Evolutionary conservation across 1,139 yeast species (phyloP).

Genomic region (Debaryomyces psychrophilus): DNA sequence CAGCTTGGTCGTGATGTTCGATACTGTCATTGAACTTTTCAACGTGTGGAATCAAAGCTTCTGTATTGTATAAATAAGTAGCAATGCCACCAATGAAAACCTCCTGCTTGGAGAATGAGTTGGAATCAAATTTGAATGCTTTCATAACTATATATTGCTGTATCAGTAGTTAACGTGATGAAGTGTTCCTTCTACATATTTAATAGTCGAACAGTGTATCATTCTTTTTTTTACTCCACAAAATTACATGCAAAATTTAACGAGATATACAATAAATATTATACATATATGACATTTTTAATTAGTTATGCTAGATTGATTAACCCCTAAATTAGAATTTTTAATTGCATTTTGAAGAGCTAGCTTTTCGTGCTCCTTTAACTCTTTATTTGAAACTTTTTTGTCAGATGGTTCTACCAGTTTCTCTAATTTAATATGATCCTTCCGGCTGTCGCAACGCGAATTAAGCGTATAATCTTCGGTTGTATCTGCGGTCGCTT

Average conservation of each 20-base stretch:
- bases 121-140: slow-evolving; percentile 25
- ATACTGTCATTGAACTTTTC: slow-evolving; percentile 17
- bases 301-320: background rate
- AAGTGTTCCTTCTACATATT: too few species aligned
- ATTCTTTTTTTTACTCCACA: slow-evolving; percentile 9
- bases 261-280: slow-evolving; percentile 3
- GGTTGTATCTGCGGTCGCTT: background rate
- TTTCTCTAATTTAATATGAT: slow-evolving; percentile 7
- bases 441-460: background rate
- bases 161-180: background rate
- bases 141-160: slow-evolving; percentile 23
- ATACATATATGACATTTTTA: slow-evolving; percentile 1
- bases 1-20: slow-evolving; percentile 4
- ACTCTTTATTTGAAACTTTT: slow-evolving; percentile 16
- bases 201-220: background rate
- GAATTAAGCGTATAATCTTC: background rate
- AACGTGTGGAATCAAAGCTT: slow-evolving; percentile 30
- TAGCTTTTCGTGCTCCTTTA: slow-evolving; percentile 22
- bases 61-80: slow-evolving; percentile 39
- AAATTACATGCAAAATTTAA: background rate
- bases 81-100: slow-evolving; percentile 37
- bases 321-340: slow-evolving; percentile 18
- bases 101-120: slow-evolving; percentile 26
- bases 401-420: background rate
- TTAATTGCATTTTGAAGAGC: slow-evolving; percentile 25